Base-by-base conservation (phyloP, 768 basidiomycete genomes). In the Boletus pseudo-olivaceus region DNA sequence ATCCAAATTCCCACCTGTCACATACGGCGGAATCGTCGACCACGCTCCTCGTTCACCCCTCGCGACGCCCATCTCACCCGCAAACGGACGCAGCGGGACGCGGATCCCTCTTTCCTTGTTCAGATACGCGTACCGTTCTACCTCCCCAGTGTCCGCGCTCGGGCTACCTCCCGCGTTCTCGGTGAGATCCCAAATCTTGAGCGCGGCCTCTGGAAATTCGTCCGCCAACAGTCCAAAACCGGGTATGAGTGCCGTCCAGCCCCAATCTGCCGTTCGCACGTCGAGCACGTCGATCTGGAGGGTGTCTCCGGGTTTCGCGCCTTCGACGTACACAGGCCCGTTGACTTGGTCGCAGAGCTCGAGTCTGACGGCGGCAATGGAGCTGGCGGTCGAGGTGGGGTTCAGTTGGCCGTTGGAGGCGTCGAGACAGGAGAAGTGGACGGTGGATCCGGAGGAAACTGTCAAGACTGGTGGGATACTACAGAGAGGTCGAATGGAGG, bases 11-110 rank as follows among this genome's bases (percentile, higher is more conserved):
- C 84, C 82, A 2, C 83, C 83, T 0, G 83, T 84, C 32, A 66
- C 69, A 56, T 82, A 84, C 2, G 83, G 84, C 42, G 84, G 84
- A 45, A 84, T 84, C 17, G 82, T 84, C 14, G 82, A 84, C 59
- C 76, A 78, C 29, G 78, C 73, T 2, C 84, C 84, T 10, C 60
- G 63, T 51, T 69, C 70, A 15, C 74, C 81, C 20, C 74, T 77
- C 19, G 79, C 83, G 17, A 84, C 79, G 14, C 84, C 83, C 80
- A 85, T 83, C 67, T 84, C 83, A 0, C 84, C 83, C 9, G 81
- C 77, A 66, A 85, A 85, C 15, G 84, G 83, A 34, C 73, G 61
- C 7, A 85, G 50, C 4, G 80, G 82, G 27, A 84, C 74, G 56
- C 72, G 73, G 5, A 84, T 79, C 9, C 72, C 71, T 55, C 71